These are phyloP conservation scores for Austroboletus olivaceoglutinosus DNA, from an alignment of 1,284 basidiomycete genomes.

Conservation along the genomic window DNA sequence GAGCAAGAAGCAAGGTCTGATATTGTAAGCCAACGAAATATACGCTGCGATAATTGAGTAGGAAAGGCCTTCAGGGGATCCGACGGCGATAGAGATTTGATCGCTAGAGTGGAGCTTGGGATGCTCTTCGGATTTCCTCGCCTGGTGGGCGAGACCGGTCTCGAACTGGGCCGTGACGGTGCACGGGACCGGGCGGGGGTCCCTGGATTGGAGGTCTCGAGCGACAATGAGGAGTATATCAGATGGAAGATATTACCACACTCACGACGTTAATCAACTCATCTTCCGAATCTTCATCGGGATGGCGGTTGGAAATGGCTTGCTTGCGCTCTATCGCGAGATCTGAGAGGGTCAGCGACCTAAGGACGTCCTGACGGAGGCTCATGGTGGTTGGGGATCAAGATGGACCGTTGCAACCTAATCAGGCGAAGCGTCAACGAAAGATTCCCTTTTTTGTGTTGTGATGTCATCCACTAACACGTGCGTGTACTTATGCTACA, in stretches of 20 bases:
- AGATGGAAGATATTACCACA: conserved; percentile 16
- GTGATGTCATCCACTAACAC: conserved; percentile 19
- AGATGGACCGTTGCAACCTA: conserved; percentile 1
- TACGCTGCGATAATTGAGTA: conserved; percentile 74
- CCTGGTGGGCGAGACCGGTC: conserved; percentile 59
- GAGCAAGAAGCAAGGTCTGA: conserved; percentile 73
- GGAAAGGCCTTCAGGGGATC: conserved; percentile 74
- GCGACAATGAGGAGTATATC: conserved; percentile 4
- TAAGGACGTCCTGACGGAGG: conserved; percentile 70
- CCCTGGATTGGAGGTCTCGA: conserved; percentile 66
- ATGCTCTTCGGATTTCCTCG: conserved; percentile 41
- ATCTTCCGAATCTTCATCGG: conserved; percentile 60
- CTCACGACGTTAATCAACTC: conserved; percentile 75
- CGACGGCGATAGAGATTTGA: conserved; percentile 30
- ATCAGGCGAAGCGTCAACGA: background rate
- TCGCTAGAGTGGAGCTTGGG: conserved; percentile 21
- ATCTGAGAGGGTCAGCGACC: conserved; percentile 46
- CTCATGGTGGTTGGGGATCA: conserved; percentile 49
- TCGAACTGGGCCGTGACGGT: conserved; percentile 50
- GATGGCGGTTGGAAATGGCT: conserved; percentile 18
- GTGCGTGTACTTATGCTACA: conserved; percentile 41
- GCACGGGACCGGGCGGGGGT: conserved; percentile 60
- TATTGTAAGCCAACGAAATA: conserved; percentile 68
- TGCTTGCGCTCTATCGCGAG: conserved; percentile 19
- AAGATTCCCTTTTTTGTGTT: conserved; percentile 9